A percentile compares a stretch with the other conserved stretches of the same genome.
These are phyloP conservation scores for Erythrobasidium yunnanense DNA, from an alignment of 768 basidiomycete species.

Conservation along the genomic window DNA sequence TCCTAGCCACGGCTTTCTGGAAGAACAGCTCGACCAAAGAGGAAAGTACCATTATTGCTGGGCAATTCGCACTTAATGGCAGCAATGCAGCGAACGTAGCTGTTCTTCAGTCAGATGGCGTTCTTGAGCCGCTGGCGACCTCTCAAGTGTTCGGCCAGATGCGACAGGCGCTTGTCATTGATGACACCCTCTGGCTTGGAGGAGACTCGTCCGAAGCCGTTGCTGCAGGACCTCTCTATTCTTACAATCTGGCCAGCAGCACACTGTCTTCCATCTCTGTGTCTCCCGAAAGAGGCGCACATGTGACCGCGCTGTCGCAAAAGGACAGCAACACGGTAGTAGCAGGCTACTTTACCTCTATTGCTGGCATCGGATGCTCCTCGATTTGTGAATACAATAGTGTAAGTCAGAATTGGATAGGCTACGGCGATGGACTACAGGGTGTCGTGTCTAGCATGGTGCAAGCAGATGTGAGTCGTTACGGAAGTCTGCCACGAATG, in stretches of 20 bases:
- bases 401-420: conserved; percentile 60
- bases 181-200: conserved; percentile 59
- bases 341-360: conserved; percentile 74
- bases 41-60: too few relatives aligned
- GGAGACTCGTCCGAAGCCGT: conserved; percentile 66
- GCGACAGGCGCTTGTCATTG: conserved; percentile 65
- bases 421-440: conserved; percentile 65
- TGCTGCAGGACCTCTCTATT: conserved; percentile 60
- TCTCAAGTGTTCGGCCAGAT: too few relatives aligned
- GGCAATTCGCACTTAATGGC: too few relatives aligned
- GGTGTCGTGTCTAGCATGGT: conserved; percentile 69
- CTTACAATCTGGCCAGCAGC: too few relatives aligned
- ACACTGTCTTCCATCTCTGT: too few relatives aligned
- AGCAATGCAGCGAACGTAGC: too few relatives aligned
- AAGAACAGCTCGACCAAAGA: too few relatives aligned
- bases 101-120: too few relatives aligned
- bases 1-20: too few relatives aligned
- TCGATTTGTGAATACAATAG: conserved; percentile 69
- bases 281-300: too few relatives aligned
- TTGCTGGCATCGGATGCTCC: conserved; percentile 62
- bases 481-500: background rate
- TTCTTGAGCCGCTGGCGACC: too few relatives aligned
- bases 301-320: conserved; percentile 50
- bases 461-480: conserved; percentile 64
- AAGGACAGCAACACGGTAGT: conserved; percentile 60